Percentiles rank a stretch among this genome's conserved stretches.
Conservation (phyloP, 2,329 filamentous ascomycete species). For the Claviceps sp. region DNA sequence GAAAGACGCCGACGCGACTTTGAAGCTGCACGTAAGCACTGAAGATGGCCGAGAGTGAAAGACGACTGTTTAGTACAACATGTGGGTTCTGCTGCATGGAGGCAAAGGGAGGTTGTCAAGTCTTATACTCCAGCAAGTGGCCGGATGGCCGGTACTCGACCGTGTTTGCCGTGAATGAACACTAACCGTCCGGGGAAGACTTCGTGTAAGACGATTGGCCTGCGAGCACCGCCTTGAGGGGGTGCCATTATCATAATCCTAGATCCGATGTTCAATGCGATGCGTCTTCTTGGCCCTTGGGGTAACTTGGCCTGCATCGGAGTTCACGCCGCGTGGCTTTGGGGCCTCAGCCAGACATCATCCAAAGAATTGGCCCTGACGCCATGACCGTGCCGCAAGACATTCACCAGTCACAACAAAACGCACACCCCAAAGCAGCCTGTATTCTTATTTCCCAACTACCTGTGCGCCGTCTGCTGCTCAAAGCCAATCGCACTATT, state of each 20-base stretch:
- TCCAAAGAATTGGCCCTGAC: background rate
- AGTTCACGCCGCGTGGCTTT: background rate
- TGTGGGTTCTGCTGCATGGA: too few species aligned
- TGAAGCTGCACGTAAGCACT: too few species aligned
- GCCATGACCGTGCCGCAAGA: background rate
- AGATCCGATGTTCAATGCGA: background rate
- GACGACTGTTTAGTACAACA: too few species aligned
- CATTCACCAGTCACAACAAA: slow-evolving; percentile 4
- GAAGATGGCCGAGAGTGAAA: too few species aligned
- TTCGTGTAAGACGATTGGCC: slow-evolving; percentile 4
- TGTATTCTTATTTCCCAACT: slow-evolving; percentile 4
- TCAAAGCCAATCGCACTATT: background rate
- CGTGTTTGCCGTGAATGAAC: background rate
- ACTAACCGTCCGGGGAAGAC: background rate
- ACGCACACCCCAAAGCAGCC: slow-evolving; percentile 3
- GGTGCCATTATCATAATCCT: slow-evolving; percentile 4
- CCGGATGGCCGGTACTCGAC: slow-evolving; percentile 1
- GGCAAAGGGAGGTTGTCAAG: background rate
- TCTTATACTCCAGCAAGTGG: slow-evolving; percentile 1
- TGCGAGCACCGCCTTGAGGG: background rate
- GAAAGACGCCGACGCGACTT: too few species aligned
- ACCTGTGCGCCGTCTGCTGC: slow-evolving; percentile 1
- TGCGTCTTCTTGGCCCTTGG: background rate
- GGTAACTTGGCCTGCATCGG: background rate
- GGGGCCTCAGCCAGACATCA: background rate